A percentile compares a stretch with the other conserved stretches of the same genome.
These are phyloP conservation scores for Parsonsia alboflavescens DNA, from an alignment of 257 asterid genomes.

Conservation along the genomic window DNA sequence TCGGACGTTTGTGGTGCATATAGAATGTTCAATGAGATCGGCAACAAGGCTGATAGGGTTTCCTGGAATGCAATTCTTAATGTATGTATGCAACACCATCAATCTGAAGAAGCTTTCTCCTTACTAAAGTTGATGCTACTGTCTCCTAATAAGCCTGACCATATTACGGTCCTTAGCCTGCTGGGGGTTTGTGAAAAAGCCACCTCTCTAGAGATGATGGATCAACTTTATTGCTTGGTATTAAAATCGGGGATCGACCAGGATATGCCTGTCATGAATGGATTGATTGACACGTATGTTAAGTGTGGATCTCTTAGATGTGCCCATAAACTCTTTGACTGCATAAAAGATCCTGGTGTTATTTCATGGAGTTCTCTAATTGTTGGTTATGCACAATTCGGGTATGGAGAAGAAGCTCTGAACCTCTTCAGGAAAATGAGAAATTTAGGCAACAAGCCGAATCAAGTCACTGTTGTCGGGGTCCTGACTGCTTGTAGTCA, in stretches of 20 bases:
- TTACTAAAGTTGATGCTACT: slow-evolving; percentile 47
- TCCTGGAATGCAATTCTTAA: slow-evolving; percentile 76
- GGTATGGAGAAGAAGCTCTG: slow-evolving; percentile 55
- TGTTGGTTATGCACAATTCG: slow-evolving; percentile 69
- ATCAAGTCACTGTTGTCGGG: slow-evolving; percentile 69
- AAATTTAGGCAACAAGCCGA: slow-evolving; percentile 45
- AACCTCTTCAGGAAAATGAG: slow-evolving; percentile 49
- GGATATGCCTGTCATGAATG: slow-evolving; percentile 48
- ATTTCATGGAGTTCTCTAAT: slow-evolving; percentile 68
- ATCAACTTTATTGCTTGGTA: slow-evolving; percentile 39
- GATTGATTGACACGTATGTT: slow-evolving; percentile 60
- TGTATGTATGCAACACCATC: slow-evolving; percentile 43
- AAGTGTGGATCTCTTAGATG: slow-evolving; percentile 65
- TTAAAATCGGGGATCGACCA: slow-evolving; percentile 41
- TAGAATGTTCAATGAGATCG: slow-evolving; percentile 41
- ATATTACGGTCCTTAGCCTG: slow-evolving; percentile 40
- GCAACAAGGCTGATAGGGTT: slow-evolving; percentile 48
- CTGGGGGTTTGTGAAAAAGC: slow-evolving; percentile 56
- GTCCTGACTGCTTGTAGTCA: slow-evolving; percentile 78
- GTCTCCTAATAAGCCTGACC: slow-evolving; percentile 45
- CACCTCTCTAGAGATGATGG: slow-evolving; percentile 51
- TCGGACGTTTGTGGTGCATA: slow-evolving; percentile 37
- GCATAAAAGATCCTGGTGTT: slow-evolving; percentile 40
- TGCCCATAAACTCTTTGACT: slow-evolving; percentile 46
- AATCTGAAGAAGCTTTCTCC: slow-evolving; percentile 39